A percentile compares a stretch with the other conserved stretches of the same genome.
Conservation (phyloP, 768 basidiomycete genomes). For the Boletus huronensis region DNA sequence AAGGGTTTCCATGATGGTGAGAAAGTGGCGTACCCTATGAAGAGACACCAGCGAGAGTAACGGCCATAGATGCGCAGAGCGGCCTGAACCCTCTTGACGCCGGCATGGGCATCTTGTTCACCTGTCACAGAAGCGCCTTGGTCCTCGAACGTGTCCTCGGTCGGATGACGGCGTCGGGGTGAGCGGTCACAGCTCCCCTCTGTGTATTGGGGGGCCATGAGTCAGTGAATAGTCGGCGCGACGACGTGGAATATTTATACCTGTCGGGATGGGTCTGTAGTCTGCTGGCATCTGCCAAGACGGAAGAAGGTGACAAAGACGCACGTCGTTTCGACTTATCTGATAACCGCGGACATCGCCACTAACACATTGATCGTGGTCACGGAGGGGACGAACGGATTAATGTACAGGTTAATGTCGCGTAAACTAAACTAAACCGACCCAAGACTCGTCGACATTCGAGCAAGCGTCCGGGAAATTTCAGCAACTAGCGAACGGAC, state of each 20-base stretch:
- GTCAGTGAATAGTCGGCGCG: not conserved
- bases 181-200: constrained; percentile 3
- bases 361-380: not conserved
- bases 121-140: not conserved
- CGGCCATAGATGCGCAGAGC: constrained; percentile 49
- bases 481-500: not conserved
- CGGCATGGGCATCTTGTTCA: constrained; percentile 33
- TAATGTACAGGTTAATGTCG: not conserved
- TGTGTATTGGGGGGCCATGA: not conserved
- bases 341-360: constrained; percentile 5
- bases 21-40: constrained; percentile 44
- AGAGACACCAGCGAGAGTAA: constrained; percentile 57
- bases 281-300: constrained; percentile 12
- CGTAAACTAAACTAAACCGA: not conserved
- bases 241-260: not conserved
- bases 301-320: not conserved
- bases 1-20: not conserved
- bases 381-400: not conserved
- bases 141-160: not conserved
- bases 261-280: constrained; percentile 19
- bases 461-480: not conserved
- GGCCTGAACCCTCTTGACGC: constrained; percentile 49
- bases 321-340: not conserved
- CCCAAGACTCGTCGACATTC: not conserved
- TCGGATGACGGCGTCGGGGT: not conserved